Conservation (phyloP, 805 yeast species). For the Ogataea sp. region DNA sequence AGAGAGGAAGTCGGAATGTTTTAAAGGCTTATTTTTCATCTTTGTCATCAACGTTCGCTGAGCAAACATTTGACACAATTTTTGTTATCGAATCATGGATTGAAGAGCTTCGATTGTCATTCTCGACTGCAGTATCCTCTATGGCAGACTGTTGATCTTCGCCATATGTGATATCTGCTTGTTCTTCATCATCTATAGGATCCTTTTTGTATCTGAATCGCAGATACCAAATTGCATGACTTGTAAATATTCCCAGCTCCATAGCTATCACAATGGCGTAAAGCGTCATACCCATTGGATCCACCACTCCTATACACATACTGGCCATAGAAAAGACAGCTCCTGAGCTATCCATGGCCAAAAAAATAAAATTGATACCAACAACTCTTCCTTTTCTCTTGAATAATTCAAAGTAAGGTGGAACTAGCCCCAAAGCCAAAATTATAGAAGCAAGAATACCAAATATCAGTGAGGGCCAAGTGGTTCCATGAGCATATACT, state of each 20-base stretch:
- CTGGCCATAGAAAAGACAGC: conserved; percentile 67
- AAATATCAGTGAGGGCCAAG: conserved; percentile 75
- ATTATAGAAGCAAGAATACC: conserved; percentile 76
- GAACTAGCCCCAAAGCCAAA: conserved; percentile 70
- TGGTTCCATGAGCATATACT: conserved; percentile 30
- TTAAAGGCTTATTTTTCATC: too few relatives aligned
- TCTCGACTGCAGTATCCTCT: neutral
- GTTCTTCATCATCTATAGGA: conserved; percentile 1
- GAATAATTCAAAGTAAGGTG: conserved; percentile 80
- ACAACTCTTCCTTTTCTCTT: conserved; percentile 78
- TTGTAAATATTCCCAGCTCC: conserved; percentile 69
- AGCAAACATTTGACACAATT: conserved; percentile 11
- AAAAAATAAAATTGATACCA: conserved; percentile 80
- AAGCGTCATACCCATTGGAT: conserved; percentile 68
- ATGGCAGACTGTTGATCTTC: too few relatives aligned
- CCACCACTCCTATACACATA: conserved; percentile 52
- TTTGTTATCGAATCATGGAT: conserved; percentile 22
- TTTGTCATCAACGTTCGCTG: too few relatives aligned
- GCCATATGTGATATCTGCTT: neutral
- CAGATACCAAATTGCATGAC: conserved; percentile 67
- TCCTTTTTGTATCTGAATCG: conserved; percentile 26
- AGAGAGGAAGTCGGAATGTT: too few relatives aligned
- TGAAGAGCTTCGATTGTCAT: conserved; percentile 20
- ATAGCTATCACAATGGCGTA: conserved; percentile 67
- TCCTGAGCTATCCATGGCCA: conserved; percentile 70